Evolutionary conservation across 2,329 filamentous ascomycete species (phyloP).

Genomic region (Parascedosporium putredinis): DNA sequence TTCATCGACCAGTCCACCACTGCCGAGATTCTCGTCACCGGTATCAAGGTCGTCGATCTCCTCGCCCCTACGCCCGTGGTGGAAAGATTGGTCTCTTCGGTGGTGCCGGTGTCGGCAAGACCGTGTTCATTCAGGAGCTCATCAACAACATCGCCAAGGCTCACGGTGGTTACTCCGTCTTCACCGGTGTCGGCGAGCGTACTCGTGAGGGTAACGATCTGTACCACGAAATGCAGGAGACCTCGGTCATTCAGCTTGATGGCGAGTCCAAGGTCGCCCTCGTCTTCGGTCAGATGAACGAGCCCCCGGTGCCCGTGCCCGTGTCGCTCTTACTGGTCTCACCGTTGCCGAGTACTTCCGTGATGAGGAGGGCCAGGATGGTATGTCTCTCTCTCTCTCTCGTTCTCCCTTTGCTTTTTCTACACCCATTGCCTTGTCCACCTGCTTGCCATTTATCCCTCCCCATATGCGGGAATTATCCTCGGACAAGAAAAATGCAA

Average conservation of each 20-base stretch:
- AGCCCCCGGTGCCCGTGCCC: conserved; percentile 97
- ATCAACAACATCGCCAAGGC: conserved; percentile 99
- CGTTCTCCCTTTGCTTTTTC: conserved; percentile 17
- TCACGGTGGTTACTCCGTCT: conserved; percentile 99
- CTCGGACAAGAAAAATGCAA: no score
- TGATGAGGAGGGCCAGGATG: conserved; percentile 71
- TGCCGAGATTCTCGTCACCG: conserved; percentile 93
- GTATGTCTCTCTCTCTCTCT: conserved; percentile 31
- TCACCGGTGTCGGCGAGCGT: conserved; percentile 99
- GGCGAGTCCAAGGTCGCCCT: conserved; percentile 99
- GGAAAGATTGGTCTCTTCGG: conserved; percentile 99
- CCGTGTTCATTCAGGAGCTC: conserved; percentile 99
- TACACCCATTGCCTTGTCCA: no score
- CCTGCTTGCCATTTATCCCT: no score
- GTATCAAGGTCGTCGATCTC: conserved; percentile 99
- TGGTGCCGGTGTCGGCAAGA: conserved; percentile 99
- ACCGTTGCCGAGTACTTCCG: conserved; percentile 79
- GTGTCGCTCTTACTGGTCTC: conserved; percentile 92
- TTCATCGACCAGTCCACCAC: conserved; percentile 94
- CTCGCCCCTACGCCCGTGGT: conserved; percentile 99
- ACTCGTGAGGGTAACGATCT: conserved; percentile 99
- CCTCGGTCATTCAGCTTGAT: conserved; percentile 97
- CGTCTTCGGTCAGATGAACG: conserved; percentile 99
- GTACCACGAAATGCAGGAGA: conserved; percentile 99
- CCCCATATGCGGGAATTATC: neutral